Evolutionary conservation across 176 grass and related monocot genomes (phyloP).

Genomic region (Poa pratensis): DNA sequence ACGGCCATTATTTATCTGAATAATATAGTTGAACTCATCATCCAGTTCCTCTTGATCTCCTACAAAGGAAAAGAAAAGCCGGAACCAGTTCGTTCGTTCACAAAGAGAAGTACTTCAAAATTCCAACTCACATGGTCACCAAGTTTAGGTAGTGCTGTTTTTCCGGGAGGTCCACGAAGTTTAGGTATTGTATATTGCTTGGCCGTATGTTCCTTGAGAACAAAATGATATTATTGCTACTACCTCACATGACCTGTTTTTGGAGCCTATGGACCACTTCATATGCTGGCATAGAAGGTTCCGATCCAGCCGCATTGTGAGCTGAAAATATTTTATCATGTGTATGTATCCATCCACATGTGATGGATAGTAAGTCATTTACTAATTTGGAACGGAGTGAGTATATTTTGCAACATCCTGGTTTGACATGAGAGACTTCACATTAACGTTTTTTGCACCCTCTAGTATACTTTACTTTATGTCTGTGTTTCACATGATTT

Average conservation of each 20-base stretch:
- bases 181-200: neutral
- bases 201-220: slow-evolving; percentile 33
- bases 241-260: slow-evolving; percentile 14
- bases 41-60: neutral
- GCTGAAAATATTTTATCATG: neutral
- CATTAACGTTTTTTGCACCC: too few species aligned
- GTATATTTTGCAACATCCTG: too few species aligned
- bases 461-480: too few species aligned
- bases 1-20: too few species aligned
- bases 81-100: neutral
- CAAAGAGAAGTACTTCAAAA: neutral
- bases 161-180: neutral
- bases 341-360: too few species aligned
- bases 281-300: slow-evolving; percentile 34
- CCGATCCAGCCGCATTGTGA: slow-evolving; percentile 1
- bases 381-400: too few species aligned
- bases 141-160: neutral
- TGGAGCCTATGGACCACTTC: slow-evolving; percentile 19
- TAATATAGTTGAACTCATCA: neutral
- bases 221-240: neutral
- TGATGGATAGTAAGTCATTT: too few species aligned
- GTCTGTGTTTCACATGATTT: too few species aligned
- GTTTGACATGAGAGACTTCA: too few species aligned
- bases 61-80: too few species aligned
- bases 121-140: slow-evolving; percentile 28